A percentile compares a stretch with the other conserved stretches of the same genome.
These are phyloP conservation scores for Solanum ossicruentum DNA, from an alignment of 257 asterid species.

Conservation along the genomic window DNA sequence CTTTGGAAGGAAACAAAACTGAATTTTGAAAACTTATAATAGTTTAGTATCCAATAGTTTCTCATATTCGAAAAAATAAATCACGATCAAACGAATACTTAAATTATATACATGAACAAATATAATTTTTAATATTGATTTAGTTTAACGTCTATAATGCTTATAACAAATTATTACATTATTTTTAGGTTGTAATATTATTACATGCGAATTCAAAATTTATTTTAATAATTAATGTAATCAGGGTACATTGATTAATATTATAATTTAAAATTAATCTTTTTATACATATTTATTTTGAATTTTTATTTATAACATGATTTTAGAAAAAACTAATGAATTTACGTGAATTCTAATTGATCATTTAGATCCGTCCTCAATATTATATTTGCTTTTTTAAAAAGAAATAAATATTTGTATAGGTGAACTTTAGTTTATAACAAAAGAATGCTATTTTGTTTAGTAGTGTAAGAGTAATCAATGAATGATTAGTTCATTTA, in stretches of 20 bases:
- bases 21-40: neutral
- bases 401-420: neutral
- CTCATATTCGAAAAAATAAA: neutral
- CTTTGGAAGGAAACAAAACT: neutral
- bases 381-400: no score
- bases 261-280: neutral
- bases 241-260: neutral
- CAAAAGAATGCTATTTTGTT: neutral
- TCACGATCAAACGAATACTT: neutral
- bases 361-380: no score
- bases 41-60: neutral
- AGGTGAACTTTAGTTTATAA: neutral
- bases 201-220: neutral
- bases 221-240: neutral
- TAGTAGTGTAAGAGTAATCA: neutral
- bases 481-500: neutral
- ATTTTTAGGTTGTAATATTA: neutral
- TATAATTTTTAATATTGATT: neutral
- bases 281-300: neutral
- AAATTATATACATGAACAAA: neutral
- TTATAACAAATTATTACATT: neutral
- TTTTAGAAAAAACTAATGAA: neutral
- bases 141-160: neutral
- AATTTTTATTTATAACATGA: neutral
- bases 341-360: neutral